Evolutionary conservation across 2,329 filamentous ascomycete species (phyloP).

Genomic region (Fusarium kyushuense): DNA sequence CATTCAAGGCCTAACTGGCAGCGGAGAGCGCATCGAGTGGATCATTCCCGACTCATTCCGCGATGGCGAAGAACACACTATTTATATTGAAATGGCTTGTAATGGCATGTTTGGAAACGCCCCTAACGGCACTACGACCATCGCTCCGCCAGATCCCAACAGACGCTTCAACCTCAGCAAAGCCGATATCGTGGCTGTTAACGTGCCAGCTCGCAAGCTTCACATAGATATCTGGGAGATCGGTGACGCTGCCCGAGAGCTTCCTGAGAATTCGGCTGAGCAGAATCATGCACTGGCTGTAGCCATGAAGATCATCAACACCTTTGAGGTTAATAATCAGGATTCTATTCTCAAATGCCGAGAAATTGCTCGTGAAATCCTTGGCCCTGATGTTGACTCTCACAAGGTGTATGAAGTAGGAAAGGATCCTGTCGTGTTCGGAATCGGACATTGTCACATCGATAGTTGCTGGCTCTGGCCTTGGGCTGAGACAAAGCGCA

Average conservation of each 20-base stretch:
- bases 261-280: constrained; percentile 88
- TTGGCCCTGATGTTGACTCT: constrained; percentile 85
- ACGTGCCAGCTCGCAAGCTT: constrained; percentile 83
- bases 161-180: constrained; percentile 80
- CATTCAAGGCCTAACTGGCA: constrained; percentile 90
- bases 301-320: constrained; percentile 89
- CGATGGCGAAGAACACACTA: constrained; percentile 86
- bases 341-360: constrained; percentile 83
- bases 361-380: constrained; percentile 83
- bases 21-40: constrained; percentile 91
- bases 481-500: constrained; percentile 96
- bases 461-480: constrained; percentile 99
- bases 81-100: constrained; percentile 99
- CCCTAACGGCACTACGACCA: constrained; percentile 78
- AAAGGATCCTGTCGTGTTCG: constrained; percentile 82
- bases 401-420: constrained; percentile 84
- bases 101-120: constrained; percentile 99
- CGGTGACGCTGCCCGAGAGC: constrained; percentile 89
- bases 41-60: constrained; percentile 84
- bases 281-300: constrained; percentile 87
- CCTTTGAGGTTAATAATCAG: constrained; percentile 83
- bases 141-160: constrained; percentile 90
- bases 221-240: constrained; percentile 98
- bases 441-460: constrained; percentile 96
- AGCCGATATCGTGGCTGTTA: constrained; percentile 90